These are phyloP conservation scores for Chalaropsis ovoidea DNA, from an alignment of 2,329 filamentous ascomycete genomes.

Conservation along the genomic window DNA sequence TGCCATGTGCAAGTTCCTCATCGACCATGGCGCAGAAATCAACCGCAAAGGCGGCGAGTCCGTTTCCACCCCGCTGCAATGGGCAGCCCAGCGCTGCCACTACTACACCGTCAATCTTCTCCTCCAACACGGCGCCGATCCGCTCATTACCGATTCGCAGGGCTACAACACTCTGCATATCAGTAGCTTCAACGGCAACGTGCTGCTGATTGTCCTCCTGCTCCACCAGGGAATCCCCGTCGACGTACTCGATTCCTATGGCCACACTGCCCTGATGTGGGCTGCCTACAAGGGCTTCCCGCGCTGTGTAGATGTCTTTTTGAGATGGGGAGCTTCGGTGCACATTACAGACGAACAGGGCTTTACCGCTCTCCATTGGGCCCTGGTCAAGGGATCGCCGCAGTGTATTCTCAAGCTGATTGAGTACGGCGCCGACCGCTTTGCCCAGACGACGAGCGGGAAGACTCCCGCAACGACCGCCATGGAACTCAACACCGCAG, in stretches of 20 bases:
- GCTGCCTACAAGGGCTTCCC: conserved; percentile 95
- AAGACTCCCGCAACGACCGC: conserved; percentile 84
- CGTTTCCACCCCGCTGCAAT: conserved; percentile 85
- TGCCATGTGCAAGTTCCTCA: conserved; percentile 89
- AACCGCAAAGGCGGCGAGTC: conserved; percentile 95
- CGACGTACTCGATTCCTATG: conserved; percentile 77
- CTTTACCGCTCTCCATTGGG: conserved; percentile 93
- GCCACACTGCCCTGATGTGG: conserved; percentile 97
- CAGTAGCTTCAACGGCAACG: conserved; percentile 93
- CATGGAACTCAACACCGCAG: conserved; percentile 75
- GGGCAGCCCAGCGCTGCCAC: conserved; percentile 92
- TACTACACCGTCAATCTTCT: conserved; percentile 94
- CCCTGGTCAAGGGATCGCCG: conserved; percentile 81
- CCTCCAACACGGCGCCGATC: conserved; percentile 83
- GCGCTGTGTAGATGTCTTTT: conserved; percentile 78
- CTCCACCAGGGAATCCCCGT: conserved; percentile 93
- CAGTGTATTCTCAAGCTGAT: conserved; percentile 86
- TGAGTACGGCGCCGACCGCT: conserved; percentile 90
- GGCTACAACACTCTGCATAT: conserved; percentile 97
- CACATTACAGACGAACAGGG: conserved; percentile 84
- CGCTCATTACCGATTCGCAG: conserved; percentile 82
- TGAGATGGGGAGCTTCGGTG: conserved; percentile 91
- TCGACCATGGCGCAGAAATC: conserved; percentile 74
- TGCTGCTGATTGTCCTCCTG: conserved; percentile 76
- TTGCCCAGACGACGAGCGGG: conserved; percentile 76